A percentile compares a stretch with the other conserved stretches of the same genome.
Conservation (phyloP, 1,284 basidiomycete species). For the Ustilago bromivora region DNA sequence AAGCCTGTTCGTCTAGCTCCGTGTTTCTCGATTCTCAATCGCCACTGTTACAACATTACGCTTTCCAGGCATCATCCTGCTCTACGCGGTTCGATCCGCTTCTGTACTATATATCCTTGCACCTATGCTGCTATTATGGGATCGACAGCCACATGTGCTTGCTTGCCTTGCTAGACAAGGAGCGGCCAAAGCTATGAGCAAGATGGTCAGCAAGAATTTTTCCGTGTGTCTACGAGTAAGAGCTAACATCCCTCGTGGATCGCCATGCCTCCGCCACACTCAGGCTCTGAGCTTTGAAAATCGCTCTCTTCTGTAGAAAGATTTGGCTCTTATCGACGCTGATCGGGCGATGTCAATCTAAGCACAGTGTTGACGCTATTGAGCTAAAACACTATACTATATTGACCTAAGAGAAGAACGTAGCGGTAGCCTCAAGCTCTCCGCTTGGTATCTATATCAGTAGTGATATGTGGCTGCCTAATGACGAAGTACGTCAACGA, state of each 20-base stretch:
- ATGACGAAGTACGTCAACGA: no score
- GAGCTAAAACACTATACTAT: no score
- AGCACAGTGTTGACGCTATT: no score
- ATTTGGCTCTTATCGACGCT: no score
- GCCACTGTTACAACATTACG: background rate
- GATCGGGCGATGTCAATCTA: no score
- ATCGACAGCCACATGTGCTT: background rate
- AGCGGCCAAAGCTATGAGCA: background rate
- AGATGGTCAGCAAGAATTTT: background rate
- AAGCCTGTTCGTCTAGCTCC: background rate
- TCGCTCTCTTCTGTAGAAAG: background rate
- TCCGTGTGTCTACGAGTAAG: no score
- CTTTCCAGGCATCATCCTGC: background rate
- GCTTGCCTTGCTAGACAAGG: background rate
- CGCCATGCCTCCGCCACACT: constrained; percentile 1
- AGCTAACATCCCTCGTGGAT: constrained; percentile 7
- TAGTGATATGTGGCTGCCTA: no score
- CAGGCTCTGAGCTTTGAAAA: constrained; percentile 9
- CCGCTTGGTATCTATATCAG: no score
- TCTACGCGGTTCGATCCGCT: background rate
- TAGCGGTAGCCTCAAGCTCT: no score
- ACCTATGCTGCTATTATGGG: background rate
- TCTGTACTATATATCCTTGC: constrained; percentile 14
- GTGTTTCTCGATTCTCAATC: background rate
- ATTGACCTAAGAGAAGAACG: no score